Evolutionary conservation across 1,284 basidiomycete species (phyloP), one percentile per base, ranked within the genome.

Genomic region (Cryptococcus sp.): DNA sequence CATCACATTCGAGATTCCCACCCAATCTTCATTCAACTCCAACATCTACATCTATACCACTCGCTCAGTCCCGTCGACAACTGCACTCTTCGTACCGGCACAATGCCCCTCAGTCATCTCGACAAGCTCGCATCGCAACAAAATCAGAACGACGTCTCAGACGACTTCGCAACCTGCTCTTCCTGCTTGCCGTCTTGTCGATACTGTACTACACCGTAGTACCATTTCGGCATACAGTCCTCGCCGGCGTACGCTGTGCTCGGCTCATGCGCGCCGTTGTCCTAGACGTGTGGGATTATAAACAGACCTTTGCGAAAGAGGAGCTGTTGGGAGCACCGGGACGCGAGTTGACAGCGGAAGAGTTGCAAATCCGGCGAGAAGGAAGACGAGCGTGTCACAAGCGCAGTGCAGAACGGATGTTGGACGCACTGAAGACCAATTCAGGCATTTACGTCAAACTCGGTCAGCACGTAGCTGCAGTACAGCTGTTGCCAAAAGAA

Each of bases 361-460:
- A 75, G 46, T 47, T 61, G 10, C 47, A 54, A 22, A 82, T 84
- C 44, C 81, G 82, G 58, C 76, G 83, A 27, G 73, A 83, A 42
- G 88, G 86, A 1, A 85, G 87, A 69, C 89, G 88, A 23, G 81
- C 85, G 38, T 95, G 92, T 75, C 93, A 95, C 78, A 83, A 80
- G 31, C 84, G 91, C 27, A 92, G 90, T 73, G 91, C 91, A 5
- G 74, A 82, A 59, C 81, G 92, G 57, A 86, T 94, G 44, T 80
- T 93, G 59, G 84, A 84, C 60, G 90, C 91, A 8, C 81, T 96
- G 23, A 83, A 93, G 59, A 87, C 86, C 10, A 97, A 98, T 72
- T 95, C 95, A 82, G 78, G 78, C 10, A 75, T 78, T 53, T 79
- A 79, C 57, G 78, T 79, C 53, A 73, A 80, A 69, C 70, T 80